Base-by-base conservation (phyloP, 805 yeast species). In the Schizosaccharomyces japonicus region DNA sequence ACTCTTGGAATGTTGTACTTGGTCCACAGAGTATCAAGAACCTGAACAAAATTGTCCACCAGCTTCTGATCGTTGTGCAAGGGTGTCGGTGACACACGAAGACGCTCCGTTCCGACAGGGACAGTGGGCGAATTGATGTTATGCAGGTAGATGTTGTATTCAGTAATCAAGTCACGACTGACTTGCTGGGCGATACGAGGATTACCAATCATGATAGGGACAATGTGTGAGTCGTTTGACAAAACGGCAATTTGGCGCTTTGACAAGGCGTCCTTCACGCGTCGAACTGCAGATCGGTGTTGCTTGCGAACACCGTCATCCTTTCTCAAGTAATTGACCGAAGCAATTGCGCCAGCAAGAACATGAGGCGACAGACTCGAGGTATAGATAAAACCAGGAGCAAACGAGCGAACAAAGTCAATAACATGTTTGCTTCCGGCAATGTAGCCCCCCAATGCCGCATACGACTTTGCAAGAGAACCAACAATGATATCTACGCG, bases 111-210 rank as follows among this genome's bases (percentile, higher is more conserved):
- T 51, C 98, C 98, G 55, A 80, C 76, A 15, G 95, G 79, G 51
- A 90, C 98, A 23, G 98, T 90, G 51, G 99, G 99, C 75, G 79
- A 90, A 67, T 90, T 90, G 62, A 90, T 90, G 44, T 96, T 94
- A 67, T 90, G 99, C 44, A 92, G 98, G 58, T 90, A 90, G 60
- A 90, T 85, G 53, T 73, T 71, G 65, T 84, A 80, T 57, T 80
- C 75, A 53, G 78, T 72, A 69, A 90, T 74, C 58, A 90, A 73
- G 62, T 80, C 62, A 62, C 90, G 98, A 21, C 94, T 80, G 7
- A 95, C 96, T 50, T 66, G 67, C 62, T 85, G 87, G 49, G 96
- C 95, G 53, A 78, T 77, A 47, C 76, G 80, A 7, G 99, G 95
- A 59, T 84, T 84, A 53, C 98, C 98, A 57, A 90, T 79, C 52